Base-by-base conservation (phyloP, 2,329 filamentous ascomycete genomes). In the Fusarium mexicanum region DNA sequence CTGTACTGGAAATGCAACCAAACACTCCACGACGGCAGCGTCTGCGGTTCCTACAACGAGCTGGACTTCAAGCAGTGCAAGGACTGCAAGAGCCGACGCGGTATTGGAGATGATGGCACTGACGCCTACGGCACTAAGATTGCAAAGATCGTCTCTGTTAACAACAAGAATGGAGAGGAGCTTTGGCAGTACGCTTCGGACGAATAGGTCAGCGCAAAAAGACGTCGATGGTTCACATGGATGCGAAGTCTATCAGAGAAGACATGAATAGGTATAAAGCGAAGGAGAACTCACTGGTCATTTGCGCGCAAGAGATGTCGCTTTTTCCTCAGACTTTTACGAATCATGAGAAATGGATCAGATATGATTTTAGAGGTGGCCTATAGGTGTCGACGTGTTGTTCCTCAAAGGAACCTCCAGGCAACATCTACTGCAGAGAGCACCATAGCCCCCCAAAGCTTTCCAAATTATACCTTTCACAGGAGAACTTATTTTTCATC, bases 1-100 rank as follows among this genome's bases (percentile, higher is more conserved):
- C 40, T 48, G 22, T 64, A 71, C 38, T 72, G 70, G 70, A 72
- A 72, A 38, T 72, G 70, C 47, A 71, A 58, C 35, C 69, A 71
- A 38, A 54, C 55, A 31, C 62, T 71, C 11, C 50, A 58, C 17
- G 67, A 71, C 31, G 62, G 57, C 37, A 71, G 51, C 31, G 58
- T 33, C n/a, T 71, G 69, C 37, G 44, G 48, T 26, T 71, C 44
- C 24, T 67, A 48, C 55, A 72, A 72, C 41, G 46, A 50, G 40
- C 69, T 72, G 31, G 51, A 51, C 35, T 61, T 43, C 43, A 73
- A 54, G 47, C 65, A 69, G 44, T 73, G 70, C 47, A 69, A 48
- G 29, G 55, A 70, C 40, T 72, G 70, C 55, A 72, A 71, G 50
- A 61, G 59, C 33, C 61, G 66, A 48, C 70, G 70, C 22, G 70